Conservation (phyloP, 176 grass and related monocot genomes). For the Thinopyrum elongatum region DNA sequence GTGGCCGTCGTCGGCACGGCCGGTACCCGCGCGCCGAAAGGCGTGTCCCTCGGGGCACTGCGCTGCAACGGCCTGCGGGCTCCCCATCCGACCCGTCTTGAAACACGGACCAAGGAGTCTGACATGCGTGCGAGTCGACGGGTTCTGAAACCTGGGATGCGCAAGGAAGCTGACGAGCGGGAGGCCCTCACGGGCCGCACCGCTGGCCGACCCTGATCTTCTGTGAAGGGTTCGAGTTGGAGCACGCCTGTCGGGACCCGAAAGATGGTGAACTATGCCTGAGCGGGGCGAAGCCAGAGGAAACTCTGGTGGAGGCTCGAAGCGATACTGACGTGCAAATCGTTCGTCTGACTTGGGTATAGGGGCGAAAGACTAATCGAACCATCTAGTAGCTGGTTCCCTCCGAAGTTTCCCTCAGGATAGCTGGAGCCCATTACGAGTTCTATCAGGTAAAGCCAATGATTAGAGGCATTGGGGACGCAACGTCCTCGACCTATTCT, state of each 20-base stretch:
- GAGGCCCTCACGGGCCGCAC: constrained; percentile 14
- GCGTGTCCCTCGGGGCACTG: too few species aligned
- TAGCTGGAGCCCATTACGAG: constrained; percentile 57
- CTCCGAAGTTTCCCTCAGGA: constrained; percentile 74
- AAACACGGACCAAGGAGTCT: constrained; percentile 90
- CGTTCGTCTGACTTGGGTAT: constrained; percentile 71
- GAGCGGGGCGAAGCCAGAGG: constrained; percentile 69
- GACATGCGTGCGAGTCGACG: constrained; percentile 42
- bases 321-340: constrained; percentile 73
- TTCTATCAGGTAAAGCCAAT: constrained; percentile 71
- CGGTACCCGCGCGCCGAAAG: too few species aligned
- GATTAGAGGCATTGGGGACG: constrained; percentile 64
- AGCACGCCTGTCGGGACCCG: constrained; percentile 56
- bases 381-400: constrained; percentile 80
- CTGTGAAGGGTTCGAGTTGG: constrained; percentile 59
- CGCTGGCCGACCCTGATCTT: constrained; percentile 52
- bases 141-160: neutral
- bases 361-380: constrained; percentile 71
- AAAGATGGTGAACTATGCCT: constrained; percentile 75
- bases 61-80: too few species aligned
- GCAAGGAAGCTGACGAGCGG: neutral
- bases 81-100: constrained; percentile 43
- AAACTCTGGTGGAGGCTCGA: constrained; percentile 73
- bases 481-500: constrained; percentile 78
- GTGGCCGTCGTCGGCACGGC: too few species aligned